Percentiles rank a stretch among this genome's conserved stretches.
Evolutionary conservation across 768 basidiomycete genomes (phyloP).

Genomic region (Leccinum pellstonianum): DNA sequence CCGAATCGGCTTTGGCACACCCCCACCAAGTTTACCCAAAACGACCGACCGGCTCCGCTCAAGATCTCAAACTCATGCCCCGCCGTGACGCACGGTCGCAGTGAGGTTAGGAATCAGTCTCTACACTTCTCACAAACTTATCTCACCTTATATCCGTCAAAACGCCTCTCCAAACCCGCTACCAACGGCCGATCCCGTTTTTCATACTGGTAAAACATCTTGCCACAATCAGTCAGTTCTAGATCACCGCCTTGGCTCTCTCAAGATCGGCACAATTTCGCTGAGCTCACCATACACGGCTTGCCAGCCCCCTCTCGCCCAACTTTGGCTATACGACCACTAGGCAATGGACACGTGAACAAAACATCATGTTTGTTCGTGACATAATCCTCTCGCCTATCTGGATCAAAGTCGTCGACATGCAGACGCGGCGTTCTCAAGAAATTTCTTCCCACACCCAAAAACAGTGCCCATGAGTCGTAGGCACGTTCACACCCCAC

Average conservation of each 20-base stretch:
- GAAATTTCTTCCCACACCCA: conserved; percentile 28
- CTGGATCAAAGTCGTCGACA: conserved; percentile 22
- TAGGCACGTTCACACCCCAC: conserved; percentile 34
- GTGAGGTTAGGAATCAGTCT: conserved; percentile 11
- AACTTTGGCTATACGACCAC: neutral
- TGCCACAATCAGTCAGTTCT: conserved; percentile 3
- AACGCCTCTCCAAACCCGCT: conserved; percentile 19
- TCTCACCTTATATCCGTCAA: conserved; percentile 22
- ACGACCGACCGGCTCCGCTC: neutral
- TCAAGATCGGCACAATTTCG: conserved; percentile 11
- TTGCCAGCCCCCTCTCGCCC: neutral
- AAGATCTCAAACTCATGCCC: conserved; percentile 11
- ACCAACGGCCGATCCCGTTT: conserved; percentile 17
- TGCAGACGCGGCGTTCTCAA: conserved; percentile 28
- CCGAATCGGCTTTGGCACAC: neutral
- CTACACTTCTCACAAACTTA: conserved; percentile 2
- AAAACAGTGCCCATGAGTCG: conserved; percentile 14
- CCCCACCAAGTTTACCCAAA: neutral
- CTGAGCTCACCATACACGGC: conserved; percentile 8
- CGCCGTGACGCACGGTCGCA: conserved; percentile 12
- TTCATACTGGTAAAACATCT: conserved; percentile 6
- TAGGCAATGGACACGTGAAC: neutral
- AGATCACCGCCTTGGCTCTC: conserved; percentile 8
- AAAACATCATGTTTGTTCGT: conserved; percentile 5
- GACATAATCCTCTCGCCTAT: conserved; percentile 28